These are phyloP conservation scores for Rhododendron henanense DNA, from an alignment of 148 eudicot species.

Conservation along the genomic window DNA sequence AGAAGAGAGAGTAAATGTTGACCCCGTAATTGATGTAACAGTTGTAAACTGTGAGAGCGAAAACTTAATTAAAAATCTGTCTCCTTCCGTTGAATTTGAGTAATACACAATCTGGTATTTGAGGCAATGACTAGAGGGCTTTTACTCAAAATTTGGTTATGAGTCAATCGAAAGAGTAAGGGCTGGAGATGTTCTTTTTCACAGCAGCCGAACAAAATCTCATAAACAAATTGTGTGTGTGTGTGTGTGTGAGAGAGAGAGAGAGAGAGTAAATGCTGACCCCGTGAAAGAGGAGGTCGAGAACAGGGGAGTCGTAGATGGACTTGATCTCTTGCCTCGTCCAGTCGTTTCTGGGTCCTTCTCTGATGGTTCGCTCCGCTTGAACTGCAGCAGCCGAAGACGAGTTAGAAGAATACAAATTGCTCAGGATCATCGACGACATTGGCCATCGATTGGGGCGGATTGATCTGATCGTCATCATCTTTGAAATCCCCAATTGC, in stretches of 20 bases:
- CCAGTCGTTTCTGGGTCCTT: conserved; percentile 76
- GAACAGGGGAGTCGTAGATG: conserved; percentile 73
- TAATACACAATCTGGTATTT: no score
- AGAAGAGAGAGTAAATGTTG: no score
- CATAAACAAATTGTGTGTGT: background rate
- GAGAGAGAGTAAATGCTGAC: conserved; percentile 26
- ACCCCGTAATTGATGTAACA: no score
- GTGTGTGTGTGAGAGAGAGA: background rate
- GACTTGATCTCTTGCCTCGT: conserved; percentile 51
- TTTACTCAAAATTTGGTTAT: background rate
- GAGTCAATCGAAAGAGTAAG: background rate
- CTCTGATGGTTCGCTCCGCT: conserved; percentile 59
- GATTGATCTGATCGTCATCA: conserved; percentile 19
- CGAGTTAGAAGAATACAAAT: conserved; percentile 26
- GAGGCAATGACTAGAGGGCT: background rate
- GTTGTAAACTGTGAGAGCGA: no score
- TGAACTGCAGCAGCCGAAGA: conserved; percentile 64
- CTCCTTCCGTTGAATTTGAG: no score
- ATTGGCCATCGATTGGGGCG: conserved; percentile 8
- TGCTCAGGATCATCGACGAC: background rate
- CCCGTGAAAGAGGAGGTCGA: conserved; percentile 89
- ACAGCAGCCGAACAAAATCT: background rate
- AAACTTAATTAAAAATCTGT: no score
- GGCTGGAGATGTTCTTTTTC: background rate
- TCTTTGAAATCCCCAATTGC: background rate